Evolutionary conservation across 768 basidiomycete genomes (phyloP).

Genomic region (Serendipita sp.): DNA sequence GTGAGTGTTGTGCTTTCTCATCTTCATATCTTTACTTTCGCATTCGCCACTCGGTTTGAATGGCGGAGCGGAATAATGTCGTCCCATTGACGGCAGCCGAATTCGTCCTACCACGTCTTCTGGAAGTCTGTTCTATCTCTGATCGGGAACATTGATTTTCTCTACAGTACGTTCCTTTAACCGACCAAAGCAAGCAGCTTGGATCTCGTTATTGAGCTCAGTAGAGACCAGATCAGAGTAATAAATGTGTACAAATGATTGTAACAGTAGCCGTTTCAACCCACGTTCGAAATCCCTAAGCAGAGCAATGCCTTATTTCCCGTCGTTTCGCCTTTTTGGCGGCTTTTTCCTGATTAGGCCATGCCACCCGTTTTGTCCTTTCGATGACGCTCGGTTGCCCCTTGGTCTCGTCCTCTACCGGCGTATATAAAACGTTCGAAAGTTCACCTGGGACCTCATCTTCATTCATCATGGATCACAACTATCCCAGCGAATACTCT

Average conservation of each 20-base stretch:
- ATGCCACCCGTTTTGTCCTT: too few relatives aligned
- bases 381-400: too few relatives aligned
- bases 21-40: background rate
- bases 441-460: background rate
- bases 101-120: background rate
- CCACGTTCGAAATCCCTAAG: background rate
- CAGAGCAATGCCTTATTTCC: background rate
- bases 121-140: background rate
- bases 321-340: background rate
- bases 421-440: background rate
- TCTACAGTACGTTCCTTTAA: conserved; percentile 22
- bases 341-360: background rate
- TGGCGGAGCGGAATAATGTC: background rate
- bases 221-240: background rate
- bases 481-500: conserved; percentile 3
- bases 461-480: background rate
- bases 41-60: background rate
- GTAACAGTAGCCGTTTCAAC: background rate
- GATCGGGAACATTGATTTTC: background rate
- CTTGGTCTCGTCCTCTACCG: background rate
- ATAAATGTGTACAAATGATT: background rate
- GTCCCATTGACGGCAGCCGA: background rate
- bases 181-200: conserved; percentile 12
- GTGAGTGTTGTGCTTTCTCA: conserved; percentile 27
- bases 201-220: background rate